Percentiles rank a stretch among this genome's conserved stretches.
Conservation (phyloP, 805 yeast species). For the Komagataella pseudopastoris region DNA sequence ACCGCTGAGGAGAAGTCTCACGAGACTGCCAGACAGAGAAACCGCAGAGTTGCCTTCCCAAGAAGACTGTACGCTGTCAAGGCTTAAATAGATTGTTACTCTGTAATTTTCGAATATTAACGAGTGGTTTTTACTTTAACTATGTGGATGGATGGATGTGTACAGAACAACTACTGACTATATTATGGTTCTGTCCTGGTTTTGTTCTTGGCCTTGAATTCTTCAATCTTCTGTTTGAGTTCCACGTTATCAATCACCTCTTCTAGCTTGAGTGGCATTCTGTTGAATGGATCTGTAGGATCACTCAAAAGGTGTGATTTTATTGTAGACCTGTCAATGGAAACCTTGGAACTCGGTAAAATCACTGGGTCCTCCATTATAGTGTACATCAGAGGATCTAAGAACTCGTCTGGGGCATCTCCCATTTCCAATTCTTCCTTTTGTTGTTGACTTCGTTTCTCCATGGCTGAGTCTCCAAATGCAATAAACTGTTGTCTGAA, state of each 20-base stretch:
- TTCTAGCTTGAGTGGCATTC: conserved; percentile 80
- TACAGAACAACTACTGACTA: background rate
- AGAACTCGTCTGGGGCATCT: conserved; percentile 90
- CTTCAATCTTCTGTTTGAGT: conserved; percentile 44
- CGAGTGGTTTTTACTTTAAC: background rate
- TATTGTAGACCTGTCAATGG: conserved; percentile 82
- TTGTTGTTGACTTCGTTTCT: conserved; percentile 46
- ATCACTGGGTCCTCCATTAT: conserved; percentile 93
- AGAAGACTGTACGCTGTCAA: conserved; percentile 96
- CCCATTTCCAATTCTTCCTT: conserved; percentile 82
- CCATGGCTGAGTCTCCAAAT: conserved; percentile 58
- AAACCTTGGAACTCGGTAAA: conserved; percentile 76
- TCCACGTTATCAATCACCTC: conserved; percentile 75
- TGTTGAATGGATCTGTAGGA: conserved; percentile 93
- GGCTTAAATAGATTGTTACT: conserved; percentile 46
- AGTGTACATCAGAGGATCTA: conserved; percentile 95
- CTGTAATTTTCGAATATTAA: background rate
- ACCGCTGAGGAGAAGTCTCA: conserved; percentile 74
- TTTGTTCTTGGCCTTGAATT: conserved; percentile 33
- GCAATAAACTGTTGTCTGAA: conserved; percentile 34
- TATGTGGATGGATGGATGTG: background rate
- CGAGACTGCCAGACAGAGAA: conserved; percentile 80
- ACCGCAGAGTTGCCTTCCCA: conserved; percentile 93
- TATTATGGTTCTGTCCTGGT: background rate
- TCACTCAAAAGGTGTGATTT: conserved; percentile 90